Evolutionary conservation across 768 basidiomycete genomes (phyloP).

Genomic region (Psilocybe tampanensis): DNA sequence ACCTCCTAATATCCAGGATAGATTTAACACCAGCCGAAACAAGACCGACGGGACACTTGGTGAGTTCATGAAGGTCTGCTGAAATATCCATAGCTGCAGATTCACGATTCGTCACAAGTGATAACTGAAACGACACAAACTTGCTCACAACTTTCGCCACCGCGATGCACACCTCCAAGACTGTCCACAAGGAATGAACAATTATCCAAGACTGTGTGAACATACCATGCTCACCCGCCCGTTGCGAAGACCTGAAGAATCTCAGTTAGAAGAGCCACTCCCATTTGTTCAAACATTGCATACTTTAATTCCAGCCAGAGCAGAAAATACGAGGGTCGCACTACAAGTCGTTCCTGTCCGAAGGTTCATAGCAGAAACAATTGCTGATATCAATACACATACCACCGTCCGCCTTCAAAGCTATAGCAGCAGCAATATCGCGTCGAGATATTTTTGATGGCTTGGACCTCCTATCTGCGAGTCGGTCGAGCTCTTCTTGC

Average conservation of each 20-base stretch:
- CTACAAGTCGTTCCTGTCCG: constrained; percentile 66
- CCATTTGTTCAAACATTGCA: not conserved
- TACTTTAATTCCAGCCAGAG: constrained; percentile 86
- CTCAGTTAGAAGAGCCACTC: not conserved
- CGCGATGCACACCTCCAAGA: constrained; percentile 48
- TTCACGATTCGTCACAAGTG: constrained; percentile 1
- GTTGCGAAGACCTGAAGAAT: constrained; percentile 78
- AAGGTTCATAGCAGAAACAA: not conserved
- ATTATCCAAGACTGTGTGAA: constrained; percentile 1
- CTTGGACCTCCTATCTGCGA: constrained; percentile 56
- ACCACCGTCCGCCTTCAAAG: constrained; percentile 73
- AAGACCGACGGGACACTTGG: constrained; percentile 87
- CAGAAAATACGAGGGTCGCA: constrained; percentile 73
- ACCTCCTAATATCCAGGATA: constrained; percentile 91
- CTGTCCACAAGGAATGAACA: constrained; percentile 16
- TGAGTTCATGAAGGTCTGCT: constrained; percentile 88
- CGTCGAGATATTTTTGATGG: constrained; percentile 75
- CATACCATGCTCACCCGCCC: constrained; percentile 70
- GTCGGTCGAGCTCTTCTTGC: constrained; percentile 59
- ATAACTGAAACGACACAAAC: not conserved
- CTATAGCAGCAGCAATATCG: constrained; percentile 79
- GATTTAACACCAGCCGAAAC: constrained; percentile 95
- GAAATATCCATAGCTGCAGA: constrained; percentile 88
- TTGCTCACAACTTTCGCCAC: constrained; percentile 42
- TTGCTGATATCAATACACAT: not conserved